Evolutionary conservation across 1,284 basidiomycete species (phyloP), one percentile per base, ranked within the genome.

Genomic region (Melampsora abietis-canadensis): DNA sequence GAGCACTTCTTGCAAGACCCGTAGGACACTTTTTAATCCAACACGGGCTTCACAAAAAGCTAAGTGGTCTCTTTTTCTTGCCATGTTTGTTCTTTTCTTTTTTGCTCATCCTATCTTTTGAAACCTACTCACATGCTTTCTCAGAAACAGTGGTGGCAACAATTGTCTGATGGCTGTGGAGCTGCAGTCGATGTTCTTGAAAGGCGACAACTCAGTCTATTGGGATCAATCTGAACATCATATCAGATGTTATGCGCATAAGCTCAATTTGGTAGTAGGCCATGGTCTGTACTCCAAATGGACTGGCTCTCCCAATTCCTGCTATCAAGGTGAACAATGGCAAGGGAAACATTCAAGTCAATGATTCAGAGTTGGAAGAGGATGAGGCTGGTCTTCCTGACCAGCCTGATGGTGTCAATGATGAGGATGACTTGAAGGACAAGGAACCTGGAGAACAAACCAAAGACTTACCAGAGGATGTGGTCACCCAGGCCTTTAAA

Each of bases 31-130:
- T 66, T 19, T 21, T 66, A n/a, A 48, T 21, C 27, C 47, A 51
- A 51, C 15, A n/a, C 17, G 2, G 12, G 14, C 21, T 66, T 66
- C 37, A 66, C 37, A n/a, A n/a, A 10, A 51, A 66, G 65, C 51
- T 44, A 19, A 66, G 65, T 66, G 6, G 30, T 66, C 15, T 66
- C 48, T n/a, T 27, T 21, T 46, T 47, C 7, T 19, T 66, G n/a
- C n/a, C n/a, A 2, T 15, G 2, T 44, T 46, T 1, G 1, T 19
- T 19, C 27, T 65, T 4, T 34, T 8, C 34, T 34, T 34, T 34
- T 34, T 34, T 34, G 34, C 34, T 40, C 4, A 40, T 40, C 10
- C 37, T 40, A 12, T 40, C 10, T 40, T 40, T 40, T 40, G 12
- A 7, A 40, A 40, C 10, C 37, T 40, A 40, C 37, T 40, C 10